Conservation (phyloP, 345 rosid species). For the Populus tremula region DNA sequence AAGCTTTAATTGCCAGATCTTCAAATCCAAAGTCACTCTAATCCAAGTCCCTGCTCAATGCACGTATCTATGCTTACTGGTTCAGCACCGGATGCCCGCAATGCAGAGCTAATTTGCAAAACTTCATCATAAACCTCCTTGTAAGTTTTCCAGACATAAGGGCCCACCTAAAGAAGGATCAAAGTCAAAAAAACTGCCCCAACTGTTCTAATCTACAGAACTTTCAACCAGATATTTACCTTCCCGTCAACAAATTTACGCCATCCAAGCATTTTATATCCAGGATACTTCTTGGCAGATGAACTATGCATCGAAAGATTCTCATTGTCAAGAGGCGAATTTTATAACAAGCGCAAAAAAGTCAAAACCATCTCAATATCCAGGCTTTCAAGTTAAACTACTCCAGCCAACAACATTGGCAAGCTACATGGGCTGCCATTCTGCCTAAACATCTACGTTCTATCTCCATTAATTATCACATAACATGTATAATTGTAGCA, state of each 20-base stretch:
- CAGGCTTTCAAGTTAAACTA: neutral
- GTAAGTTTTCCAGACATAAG: conserved; percentile 86
- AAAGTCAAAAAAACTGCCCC: neutral
- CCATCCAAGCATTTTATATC: conserved; percentile 90
- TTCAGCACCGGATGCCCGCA: conserved; percentile 74
- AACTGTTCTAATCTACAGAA: neutral
- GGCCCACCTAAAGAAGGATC: conserved; percentile 53
- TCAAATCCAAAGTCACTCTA: neutral
- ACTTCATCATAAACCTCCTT: conserved; percentile 76
- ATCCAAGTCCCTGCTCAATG: conserved; percentile 7
- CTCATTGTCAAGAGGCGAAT: neutral
- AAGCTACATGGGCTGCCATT: too few relatives aligned
- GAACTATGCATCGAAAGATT: conserved; percentile 35
- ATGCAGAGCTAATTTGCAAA: conserved; percentile 73
- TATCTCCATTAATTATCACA: too few relatives aligned
- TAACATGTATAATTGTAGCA: too few relatives aligned
- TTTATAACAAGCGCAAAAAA: too few relatives aligned
- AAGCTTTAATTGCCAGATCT: neutral
- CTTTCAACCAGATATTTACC: conserved; percentile 40
- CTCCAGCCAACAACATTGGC: too few relatives aligned
- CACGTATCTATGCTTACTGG: conserved; percentile 50
- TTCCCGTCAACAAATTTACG: conserved; percentile 60
- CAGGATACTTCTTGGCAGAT: conserved; percentile 59
- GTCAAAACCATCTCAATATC: too few relatives aligned
- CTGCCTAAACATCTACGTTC: too few relatives aligned